phyloP scores from a whole-genome alignment of 1,139 yeast genomes.

The Insectozyma bohioensis region DNA sequence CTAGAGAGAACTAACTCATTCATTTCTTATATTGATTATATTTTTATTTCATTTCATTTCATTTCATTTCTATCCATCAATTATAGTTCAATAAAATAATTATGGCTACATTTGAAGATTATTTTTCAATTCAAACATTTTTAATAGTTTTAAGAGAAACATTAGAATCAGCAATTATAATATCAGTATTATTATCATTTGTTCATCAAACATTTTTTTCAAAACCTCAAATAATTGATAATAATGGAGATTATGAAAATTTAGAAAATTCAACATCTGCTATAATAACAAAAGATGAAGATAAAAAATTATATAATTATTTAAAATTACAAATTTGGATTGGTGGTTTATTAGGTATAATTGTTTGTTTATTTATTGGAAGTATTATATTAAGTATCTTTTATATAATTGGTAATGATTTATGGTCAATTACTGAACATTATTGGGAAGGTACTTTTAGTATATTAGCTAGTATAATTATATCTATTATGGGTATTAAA shows the following conservation, averaged over 20 bases:
- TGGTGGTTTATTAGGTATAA: conserved; percentile 42
- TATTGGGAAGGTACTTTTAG: conserved; percentile 50
- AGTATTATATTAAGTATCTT: conserved; percentile 35
- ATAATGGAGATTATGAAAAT: conserved; percentile 5
- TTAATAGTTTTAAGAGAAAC: conserved; percentile 47
- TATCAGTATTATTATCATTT: conserved; percentile 45
- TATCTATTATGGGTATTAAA: conserved; percentile 46
- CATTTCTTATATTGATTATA: no score
- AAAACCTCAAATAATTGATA: conserved; percentile 1
- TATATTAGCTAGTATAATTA: conserved; percentile 42
- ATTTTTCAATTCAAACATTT: conserved; percentile 46
- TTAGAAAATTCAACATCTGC: conserved; percentile 6
- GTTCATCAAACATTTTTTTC: conserved; percentile 33
- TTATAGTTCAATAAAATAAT: neutral
- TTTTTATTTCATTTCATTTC: no score
- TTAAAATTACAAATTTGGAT: conserved; percentile 41
- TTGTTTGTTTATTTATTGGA: conserved; percentile 39
- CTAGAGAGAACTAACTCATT: no score
- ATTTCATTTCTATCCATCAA: no score
- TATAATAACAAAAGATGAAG: conserved; percentile 1
- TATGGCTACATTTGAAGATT: conserved; percentile 30
- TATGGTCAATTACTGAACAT: conserved; percentile 46
- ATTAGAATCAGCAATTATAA: conserved; percentile 45
- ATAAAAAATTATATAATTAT: conserved; percentile 17
- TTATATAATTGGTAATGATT: conserved; percentile 38